Percentiles rank a stretch among this genome's conserved stretches.
Conservation (phyloP, 2,329 filamentous ascomycete species). For the Sclerotinia trifoliorum region DNA sequence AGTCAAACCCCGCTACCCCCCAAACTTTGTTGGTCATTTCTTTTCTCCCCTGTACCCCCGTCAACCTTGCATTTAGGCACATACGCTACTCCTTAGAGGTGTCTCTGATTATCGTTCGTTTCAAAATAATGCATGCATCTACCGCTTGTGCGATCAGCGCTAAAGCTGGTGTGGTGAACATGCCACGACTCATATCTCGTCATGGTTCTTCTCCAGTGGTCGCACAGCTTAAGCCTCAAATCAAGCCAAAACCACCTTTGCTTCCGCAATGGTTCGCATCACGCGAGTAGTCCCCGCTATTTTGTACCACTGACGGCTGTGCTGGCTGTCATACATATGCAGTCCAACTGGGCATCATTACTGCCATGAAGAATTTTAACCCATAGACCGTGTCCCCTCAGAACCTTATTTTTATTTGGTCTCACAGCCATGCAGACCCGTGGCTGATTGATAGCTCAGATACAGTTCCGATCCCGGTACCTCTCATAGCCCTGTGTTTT, state of each 20-base stretch:
- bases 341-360: conserved; percentile 35
- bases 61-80: conserved; percentile 36
- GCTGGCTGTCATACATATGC: conserved; percentile 37
- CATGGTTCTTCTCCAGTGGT: conserved; percentile 30
- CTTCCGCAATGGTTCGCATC: conserved; percentile 33
- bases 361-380: conserved; percentile 24
- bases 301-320: conserved; percentile 34
- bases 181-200: conserved; percentile 37
- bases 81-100: conserved; percentile 24
- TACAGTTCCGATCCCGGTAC: conserved; percentile 38
- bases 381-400: conserved; percentile 25
- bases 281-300: conserved; percentile 37
- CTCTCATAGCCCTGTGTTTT: conserved; percentile 40
- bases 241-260: conserved; percentile 29
- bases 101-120: conserved; percentile 24
- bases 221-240: conserved; percentile 38
- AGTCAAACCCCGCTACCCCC: conserved; percentile 26
- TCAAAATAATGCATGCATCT: conserved; percentile 28
- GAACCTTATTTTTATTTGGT: conserved; percentile 36
- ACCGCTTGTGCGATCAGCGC: conserved; percentile 22
- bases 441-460: conserved; percentile 40
- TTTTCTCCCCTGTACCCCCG: conserved; percentile 27
- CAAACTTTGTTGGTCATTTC: conserved; percentile 33
- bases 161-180: conserved; percentile 28
- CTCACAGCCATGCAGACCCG: conserved; percentile 33